These are phyloP conservation scores for Debaryomyces sp. DNA, from an alignment of 1,139 yeast genomes.

Conservation along the genomic window DNA sequence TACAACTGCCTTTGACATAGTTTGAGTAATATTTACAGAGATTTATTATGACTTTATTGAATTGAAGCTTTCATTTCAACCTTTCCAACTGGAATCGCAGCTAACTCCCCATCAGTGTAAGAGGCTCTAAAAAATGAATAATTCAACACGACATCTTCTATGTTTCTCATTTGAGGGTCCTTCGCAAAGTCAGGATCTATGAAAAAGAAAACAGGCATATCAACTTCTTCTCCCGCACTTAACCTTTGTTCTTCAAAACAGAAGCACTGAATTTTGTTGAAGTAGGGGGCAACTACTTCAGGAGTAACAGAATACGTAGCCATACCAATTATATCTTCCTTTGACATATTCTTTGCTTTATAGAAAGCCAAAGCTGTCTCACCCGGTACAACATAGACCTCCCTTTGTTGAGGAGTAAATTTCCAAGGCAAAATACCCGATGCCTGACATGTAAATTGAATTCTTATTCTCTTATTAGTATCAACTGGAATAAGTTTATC, in stretches of 20 bases:
- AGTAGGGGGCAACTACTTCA: constrained; percentile 93
- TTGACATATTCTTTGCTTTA: constrained; percentile 83
- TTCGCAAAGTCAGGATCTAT: constrained; percentile 97
- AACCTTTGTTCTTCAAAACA: constrained; percentile 96
- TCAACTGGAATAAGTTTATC: constrained; percentile 90
- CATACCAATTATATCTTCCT: constrained; percentile 95
- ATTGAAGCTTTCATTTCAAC: constrained; percentile 23
- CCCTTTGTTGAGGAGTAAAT: constrained; percentile 91
- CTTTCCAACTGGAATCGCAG: constrained; percentile 41
- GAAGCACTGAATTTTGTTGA: constrained; percentile 95
- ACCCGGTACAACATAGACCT: constrained; percentile 93
- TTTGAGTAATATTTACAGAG: background rate
- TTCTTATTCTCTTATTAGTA: constrained; percentile 75
- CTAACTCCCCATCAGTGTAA: constrained; percentile 49
- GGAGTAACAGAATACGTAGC: constrained; percentile 97
- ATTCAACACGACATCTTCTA: constrained; percentile 87
- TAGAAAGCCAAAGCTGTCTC: constrained; percentile 97
- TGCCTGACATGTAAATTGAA: constrained; percentile 89
- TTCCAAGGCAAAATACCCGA: constrained; percentile 95
- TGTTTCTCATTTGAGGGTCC: constrained; percentile 90
- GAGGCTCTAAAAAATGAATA: constrained; percentile 86
- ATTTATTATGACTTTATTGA: background rate
- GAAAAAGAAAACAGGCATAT: constrained; percentile 98
- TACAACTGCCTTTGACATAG: background rate
- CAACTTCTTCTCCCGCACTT: constrained; percentile 96